Base-by-base conservation (phyloP, 2,329 filamentous ascomycete genomes). In the Westerdykella sp. region DNA sequence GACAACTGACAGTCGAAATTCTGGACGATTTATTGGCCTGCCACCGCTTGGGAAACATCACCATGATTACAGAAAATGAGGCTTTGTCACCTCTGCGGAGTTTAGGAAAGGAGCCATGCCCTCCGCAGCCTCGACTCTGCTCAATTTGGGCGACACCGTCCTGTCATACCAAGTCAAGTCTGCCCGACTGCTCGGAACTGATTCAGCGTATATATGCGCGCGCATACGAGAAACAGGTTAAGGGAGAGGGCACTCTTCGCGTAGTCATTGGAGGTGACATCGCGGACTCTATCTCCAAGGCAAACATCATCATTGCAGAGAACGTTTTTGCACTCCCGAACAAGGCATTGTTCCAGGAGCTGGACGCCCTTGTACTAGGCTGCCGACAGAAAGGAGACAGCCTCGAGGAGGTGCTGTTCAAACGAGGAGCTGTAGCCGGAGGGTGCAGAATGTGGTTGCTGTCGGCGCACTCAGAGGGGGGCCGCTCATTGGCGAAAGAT, bases 391-490 rank as follows among this genome's bases (percentile, higher is more conserved):
- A 61, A 41, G 59, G 63, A 32, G 59, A 64, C 34, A 63, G 62
- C 53, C 51, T 66, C 34, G 56, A 66, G 41, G 63, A 66, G 46
- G 59, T 66, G 41, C 61, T 62, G 34, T 66, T 66, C 57, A 66
- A 66, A 50, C 61, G 59, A 14, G 58, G 57, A 12, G 53, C 52
- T 9, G 61, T 63, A 32, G 54, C 51, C 15, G 51, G 56, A 16
- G 47, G 49, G 37, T 62, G 60, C 42, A 52, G 51, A 34, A 53
- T 65, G 48, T 66, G 61, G 56, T 49, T 65, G 48, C 54, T 65
- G 41, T 59, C 59, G 14, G 57, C 59, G 13, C 53, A 57, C 38
- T 59, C 59, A 1, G 58, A 62, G 10, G 60, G 56, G 14, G 63
- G 62, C 9, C 60, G 61, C 9, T 58, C 61, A 45, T 50, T 66